Evolutionary conservation across 805 yeast species (phyloP), one percentile per base, ranked within the genome.

Genomic region (Cyberlindnera subsufficiens): DNA sequence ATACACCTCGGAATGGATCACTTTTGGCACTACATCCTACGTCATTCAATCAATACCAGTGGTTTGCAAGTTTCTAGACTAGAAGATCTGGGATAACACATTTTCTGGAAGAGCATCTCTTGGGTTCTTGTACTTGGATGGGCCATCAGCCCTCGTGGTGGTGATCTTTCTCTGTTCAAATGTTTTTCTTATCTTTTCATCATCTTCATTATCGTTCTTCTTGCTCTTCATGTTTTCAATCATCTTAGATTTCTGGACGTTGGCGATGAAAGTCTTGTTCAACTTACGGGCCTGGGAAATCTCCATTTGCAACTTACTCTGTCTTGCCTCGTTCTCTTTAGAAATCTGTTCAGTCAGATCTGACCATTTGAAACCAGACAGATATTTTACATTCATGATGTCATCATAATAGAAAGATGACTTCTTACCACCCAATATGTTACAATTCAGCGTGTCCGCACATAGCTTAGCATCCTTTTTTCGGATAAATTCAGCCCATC

Each of bases 271-370:
- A 15, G 82, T 77, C 64, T 88, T 87, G 68, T 90, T 90, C 61
- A 91, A 74, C 53, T 86, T 84, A 43, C 81, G 84, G 33, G 95
- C 96, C 62, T 88, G 96, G 1, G 95, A 76, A 31, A 93, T 77
- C 63, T 93, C 98, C 46, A 95, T 77, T 49, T 89, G 82, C 57
- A 91, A 69, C 65, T 86, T 89, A 40, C 91, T 79, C 56, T 89
- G 95, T 63, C 96, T 80, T 35, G 82, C 74, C 62, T 90, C 96
- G 50, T 84, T 82, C 65, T 93, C 98, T 55, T 78, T 78, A 3
- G 96, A 89, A 50, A 91, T 86, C 60, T 91, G 96, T 60, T 85
- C 95, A 3, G 97, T 90, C 59, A 93, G 71, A 57, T 93, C 95
- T 43, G 83, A 74, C 99, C 99, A 93, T 60, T 93, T 93, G 74